Evolutionary conservation across 768 basidiomycete species (phyloP).

Genomic region (Artomyces pyxidatus): DNA sequence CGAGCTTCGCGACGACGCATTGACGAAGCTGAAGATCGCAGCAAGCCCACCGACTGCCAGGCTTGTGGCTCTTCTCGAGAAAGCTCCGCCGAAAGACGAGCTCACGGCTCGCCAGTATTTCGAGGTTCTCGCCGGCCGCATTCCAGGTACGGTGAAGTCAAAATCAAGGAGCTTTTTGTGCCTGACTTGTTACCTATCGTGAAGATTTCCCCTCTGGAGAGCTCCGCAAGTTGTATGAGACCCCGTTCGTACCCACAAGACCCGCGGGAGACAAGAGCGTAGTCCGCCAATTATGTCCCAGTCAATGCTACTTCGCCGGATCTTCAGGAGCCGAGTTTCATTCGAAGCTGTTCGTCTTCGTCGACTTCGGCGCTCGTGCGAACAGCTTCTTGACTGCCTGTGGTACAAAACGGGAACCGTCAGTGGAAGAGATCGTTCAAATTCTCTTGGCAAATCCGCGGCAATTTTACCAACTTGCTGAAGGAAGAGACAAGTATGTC

Average conservation of each 20-base stretch:
- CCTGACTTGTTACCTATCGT: neutral
- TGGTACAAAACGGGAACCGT: conserved; percentile 84
- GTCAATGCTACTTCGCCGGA: conserved; percentile 62
- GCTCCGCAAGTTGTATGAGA: conserved; percentile 45
- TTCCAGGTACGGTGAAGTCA: conserved; percentile 41
- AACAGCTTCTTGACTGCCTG: conserved; percentile 82
- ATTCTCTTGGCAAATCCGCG: conserved; percentile 62
- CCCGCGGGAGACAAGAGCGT: conserved; percentile 20
- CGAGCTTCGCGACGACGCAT: conserved; percentile 39
- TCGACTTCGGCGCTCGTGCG: conserved; percentile 78
- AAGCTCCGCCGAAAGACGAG: conserved; percentile 48
- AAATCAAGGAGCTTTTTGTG: too few species aligned
- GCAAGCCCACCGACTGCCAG: conserved; percentile 59
- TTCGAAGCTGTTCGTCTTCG: conserved; percentile 77
- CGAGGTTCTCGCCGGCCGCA: conserved; percentile 51
- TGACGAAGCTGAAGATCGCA: conserved; percentile 57
- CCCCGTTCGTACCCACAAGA: conserved; percentile 60
- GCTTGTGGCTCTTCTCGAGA: conserved; percentile 51
- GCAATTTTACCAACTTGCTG: conserved; percentile 63
- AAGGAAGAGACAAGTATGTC: conserved; percentile 58
- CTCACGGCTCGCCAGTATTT: conserved; percentile 60
- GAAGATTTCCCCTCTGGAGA: conserved; percentile 54
- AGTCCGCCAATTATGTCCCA: conserved; percentile 35
- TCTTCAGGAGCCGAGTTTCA: conserved; percentile 51
- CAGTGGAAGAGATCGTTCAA: conserved; percentile 70